These are phyloP conservation scores for Dactylorhiza incarnata DNA, from an alignment of 106 monocot genomes.

Conservation along the genomic window DNA sequence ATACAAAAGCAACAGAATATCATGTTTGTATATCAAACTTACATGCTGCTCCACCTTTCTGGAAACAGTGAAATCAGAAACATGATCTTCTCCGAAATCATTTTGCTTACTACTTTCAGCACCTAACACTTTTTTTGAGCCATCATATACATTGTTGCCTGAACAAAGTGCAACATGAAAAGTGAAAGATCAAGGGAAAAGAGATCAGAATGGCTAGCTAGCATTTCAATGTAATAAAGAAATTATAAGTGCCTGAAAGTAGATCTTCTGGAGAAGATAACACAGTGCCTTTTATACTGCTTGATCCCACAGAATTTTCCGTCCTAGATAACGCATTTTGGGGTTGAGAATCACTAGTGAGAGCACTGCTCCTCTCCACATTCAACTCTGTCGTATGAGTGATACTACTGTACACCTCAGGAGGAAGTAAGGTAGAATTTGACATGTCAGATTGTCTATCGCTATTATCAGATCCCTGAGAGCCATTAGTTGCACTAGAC, in stretches of 20 bases:
- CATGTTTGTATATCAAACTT: background rate
- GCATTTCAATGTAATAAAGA: background rate
- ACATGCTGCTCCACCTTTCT: constrained; percentile 14
- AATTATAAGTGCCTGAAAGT: background rate
- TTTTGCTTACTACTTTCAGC: background rate
- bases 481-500: constrained; percentile 4
- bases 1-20: constrained; percentile 1
- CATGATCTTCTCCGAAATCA: background rate
- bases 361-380: constrained; percentile 3
- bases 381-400: constrained; percentile 8
- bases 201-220: background rate
- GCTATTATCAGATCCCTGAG: constrained; percentile 5
- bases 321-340: background rate
- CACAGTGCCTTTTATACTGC: too few relatives aligned
- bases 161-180: background rate
- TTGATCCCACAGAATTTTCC: too few relatives aligned
- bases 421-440: background rate
- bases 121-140: background rate
- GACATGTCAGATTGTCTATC: constrained; percentile 13
- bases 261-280: background rate
- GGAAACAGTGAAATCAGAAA: background rate
- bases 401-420: constrained; percentile 5
- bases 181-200: background rate
- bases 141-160: background rate
- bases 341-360: constrained; percentile 11